Base-by-base conservation (phyloP, 208 protist genomes). In the Trichomonas gallinae region DNA sequence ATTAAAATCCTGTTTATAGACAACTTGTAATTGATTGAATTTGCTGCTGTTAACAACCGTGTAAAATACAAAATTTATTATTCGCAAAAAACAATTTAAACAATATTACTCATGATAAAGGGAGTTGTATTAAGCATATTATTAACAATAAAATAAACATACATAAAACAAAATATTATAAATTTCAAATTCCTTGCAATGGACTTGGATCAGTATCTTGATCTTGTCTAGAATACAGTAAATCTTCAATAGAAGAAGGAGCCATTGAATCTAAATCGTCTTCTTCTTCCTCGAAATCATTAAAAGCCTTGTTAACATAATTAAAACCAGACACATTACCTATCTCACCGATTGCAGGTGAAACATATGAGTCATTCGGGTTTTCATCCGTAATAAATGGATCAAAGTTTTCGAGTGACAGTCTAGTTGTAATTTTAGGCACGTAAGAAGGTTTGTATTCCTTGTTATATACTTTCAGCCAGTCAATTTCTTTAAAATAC, bases 331-430 rank as follows among this genome's bases (percentile, higher is more conserved):
- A 72, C 8, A 72, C 26, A 72, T 72, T 72, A 17, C 58, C 58
- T 31, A 85, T 85, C 26, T 85, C 34, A 42, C 96, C 63, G 11
- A 81, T 46, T 81, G 89, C 89, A 44, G 89, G 96, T 48, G 58
- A 96, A 42, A 85, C 81, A 40, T 42, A 85, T 42, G 81, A 97
- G 45, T 97, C 97, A 63, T 63, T 45, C n/a, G 97, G 45, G 17
- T 48, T 26, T 88, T 97, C 97, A 4, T 31, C 48, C 26, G 97
- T 97, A 45, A 97, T 96, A n/a, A 31, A 44, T 31, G 42, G 82
- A 96, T 97, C 97, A 49, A 97, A 96, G 51, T 97, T 97, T 40
- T 89, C 34, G 38, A 81, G 72, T 46, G 96, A 89, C 0, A 96
- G 34, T 11, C 26, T 42, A 23, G 26, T 40, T 85, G 26, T 85